phyloP scores from a whole-genome alignment of 2,329 filamentous ascomycete species.

The Uncinocarpus reesii region DNA sequence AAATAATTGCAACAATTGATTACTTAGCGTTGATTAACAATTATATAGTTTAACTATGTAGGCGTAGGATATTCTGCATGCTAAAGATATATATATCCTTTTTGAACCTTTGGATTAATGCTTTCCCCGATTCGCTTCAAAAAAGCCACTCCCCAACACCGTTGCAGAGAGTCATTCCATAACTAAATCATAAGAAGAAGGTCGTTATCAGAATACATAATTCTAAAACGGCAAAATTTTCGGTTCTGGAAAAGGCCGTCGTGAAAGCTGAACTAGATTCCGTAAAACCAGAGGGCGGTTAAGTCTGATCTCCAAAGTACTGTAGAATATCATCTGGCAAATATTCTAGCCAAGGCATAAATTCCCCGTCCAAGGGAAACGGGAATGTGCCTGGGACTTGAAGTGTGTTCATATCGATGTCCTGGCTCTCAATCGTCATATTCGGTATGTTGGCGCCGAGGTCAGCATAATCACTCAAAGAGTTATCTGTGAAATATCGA shows the following conservation, averaged over 20 bases:
- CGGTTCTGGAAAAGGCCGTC: no score
- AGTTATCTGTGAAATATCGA: not conserved
- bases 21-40: not conserved
- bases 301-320: constrained; percentile 37
- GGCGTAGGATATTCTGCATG: no score
- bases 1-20: not conserved
- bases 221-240: no score
- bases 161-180: no score
- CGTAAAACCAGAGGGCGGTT: constrained; percentile 18
- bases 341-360: constrained; percentile 67
- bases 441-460: constrained; percentile 1
- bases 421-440: constrained; percentile 56
- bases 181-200: no score
- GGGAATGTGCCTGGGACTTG: constrained; percentile 32
- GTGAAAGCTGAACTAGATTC: no score
- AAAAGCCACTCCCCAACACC: no score
- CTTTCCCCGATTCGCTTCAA: no score
- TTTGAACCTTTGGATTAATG: no score
- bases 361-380: constrained; percentile 43
- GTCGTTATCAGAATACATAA: no score
- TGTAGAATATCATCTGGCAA: constrained; percentile 56
- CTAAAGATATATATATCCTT: no score
- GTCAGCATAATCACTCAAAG: not conserved
- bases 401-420: constrained; percentile 62
- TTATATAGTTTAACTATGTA: no score